Base-by-base conservation (phyloP, 345 rosid species). In the Populus deltoides region DNA sequence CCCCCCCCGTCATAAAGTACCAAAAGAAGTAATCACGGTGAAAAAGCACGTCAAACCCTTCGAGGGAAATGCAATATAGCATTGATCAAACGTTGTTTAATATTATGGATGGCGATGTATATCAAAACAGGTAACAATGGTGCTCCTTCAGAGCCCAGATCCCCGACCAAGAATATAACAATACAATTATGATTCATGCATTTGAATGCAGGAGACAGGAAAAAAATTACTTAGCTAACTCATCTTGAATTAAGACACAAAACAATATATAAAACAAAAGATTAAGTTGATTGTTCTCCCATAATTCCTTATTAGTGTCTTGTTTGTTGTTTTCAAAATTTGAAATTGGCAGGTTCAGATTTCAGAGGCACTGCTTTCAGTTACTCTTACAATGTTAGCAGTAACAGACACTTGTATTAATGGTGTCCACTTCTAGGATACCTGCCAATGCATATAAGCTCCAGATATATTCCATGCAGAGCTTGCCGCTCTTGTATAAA, bases 391-490 rank as follows among this genome's bases (percentile, higher is more conserved):
- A 75, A 66, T 76, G 76, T 77, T 77, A 70, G 68, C 73, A 31
- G 81, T 49, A 74, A 73, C 79, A 80, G 79, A 69, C 68, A 82
- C 72, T 81, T 70, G 70, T 72, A 78, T 80, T 81, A 81, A 81
- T 85, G 84, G 79, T 63, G 82, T 77, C 89, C 77, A 72, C 75
- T 79, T 78, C 55, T 82, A 75, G 59, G 81, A 77, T 83, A 78
- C 77, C 77, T 83, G 83, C 86, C 80, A 80, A 72, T 78, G 82
- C 82, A 81, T 83, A 86, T 72, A 84, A 77, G 78, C 71, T 84
- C 41, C 77, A 76, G 81, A 84, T 75, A 79, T 81, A 86, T 87
- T 81, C 88, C 75, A 83, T 83, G 85, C 83, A 84, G 65, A 77
- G 70, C 38, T 75, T 78, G 66, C 71, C 77, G 45, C 57, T 63